Evolutionary conservation across 163 green algal genomes (phyloP), one percentile per base, ranked within the genome.

Genomic region (Scenedesmus sp.): DNA sequence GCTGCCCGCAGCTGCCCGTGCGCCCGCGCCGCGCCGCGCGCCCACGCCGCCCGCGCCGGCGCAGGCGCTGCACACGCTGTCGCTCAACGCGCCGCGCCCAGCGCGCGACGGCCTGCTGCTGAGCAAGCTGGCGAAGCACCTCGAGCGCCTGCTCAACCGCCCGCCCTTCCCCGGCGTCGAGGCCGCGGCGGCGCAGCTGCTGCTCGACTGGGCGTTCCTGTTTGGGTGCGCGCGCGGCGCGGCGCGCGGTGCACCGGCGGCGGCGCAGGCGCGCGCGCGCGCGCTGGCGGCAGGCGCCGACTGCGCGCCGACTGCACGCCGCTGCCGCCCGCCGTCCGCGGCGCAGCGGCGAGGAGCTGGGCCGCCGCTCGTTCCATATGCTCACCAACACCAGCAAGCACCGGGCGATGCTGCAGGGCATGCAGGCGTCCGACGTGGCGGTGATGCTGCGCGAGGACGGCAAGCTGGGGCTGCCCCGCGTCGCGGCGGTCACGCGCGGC

Each of bases 151-250:
- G 45, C 62, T 83, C 3, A 62, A 47, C 63, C 74, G 65, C 26
- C 81, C 81, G 9, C 60, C 64, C 4, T 73, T 76, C 53, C 67
- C 63, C 9, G 42, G 54, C 11, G 75, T 86, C 2, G 75, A 77
- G 18, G 62, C 45, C n/a, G 81, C 81, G 58, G 58, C 70, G n/a
- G 81, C 75, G 22, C 81, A 86, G 75, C 45, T 86, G 36, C 64
- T 86, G n/a, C 44, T 83, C 24, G 81, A 86, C 63, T 86, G 81
- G 81, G 75, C 74, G 0, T 86, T 78, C 56, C 69, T 86, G 51
- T 81, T 75, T n/a, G 63, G n/a, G n/a, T n/a, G n/a, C n/a, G n/a
- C n/a, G n/a, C n/a, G n/a, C n/a, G n/a, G n/a, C n/a, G n/a, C n/a
- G n/a, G n/a, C n/a, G n/a, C n/a, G n/a, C n/a, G n/a, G n/a, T n/a